Base-by-base conservation (phyloP, 768 basidiomycete genomes). In the Lentinula sp. region DNA sequence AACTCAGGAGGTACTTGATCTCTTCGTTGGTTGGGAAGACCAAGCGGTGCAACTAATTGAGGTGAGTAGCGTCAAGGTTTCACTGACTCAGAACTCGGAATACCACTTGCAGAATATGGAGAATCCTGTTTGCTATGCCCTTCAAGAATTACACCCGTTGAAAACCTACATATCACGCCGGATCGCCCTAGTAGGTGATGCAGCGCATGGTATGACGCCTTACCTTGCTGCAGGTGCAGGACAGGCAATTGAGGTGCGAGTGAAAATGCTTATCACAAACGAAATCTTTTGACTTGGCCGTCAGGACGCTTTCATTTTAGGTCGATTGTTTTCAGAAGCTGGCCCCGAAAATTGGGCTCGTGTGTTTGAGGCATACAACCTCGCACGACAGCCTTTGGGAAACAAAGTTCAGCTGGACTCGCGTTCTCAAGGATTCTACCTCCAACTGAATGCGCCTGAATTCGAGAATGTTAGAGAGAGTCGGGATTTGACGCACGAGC, bases 11-110 rank as follows among this genome's bases (percentile, higher is more conserved):
- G 6, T 81, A 1, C 51, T 75, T 15, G 62, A 66, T 2, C 67
- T 69, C 13, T 84, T 77, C 60, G 59, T 64, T 16, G 68, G 70
- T n/a, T 80, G 83, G 70, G 81, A 84, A 64, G 65, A 72, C 3
- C 81, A 84, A 50, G 76, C 77, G 2, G 71, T 75, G 59, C 71
- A 71, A 0, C 59, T 85, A 9, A 58, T 84, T n/a, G 66, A 76
- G 67, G 84, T 81, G 56, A 21, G 68, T 67, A 15, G 3, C 34
- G 8, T 31, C 16, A 28, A 18, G 21, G 31, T 16, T 37, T 11
- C 37, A 42, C 8, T 18, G 11, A 10, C 16, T 28, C 28, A 28
- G 28, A 28, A 28, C 28, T 28, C 28, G 28, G 28, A 28, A 28
- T 28, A 28, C 28, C 8, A 11, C 13, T 39, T 5, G n/a, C 31